Conservation (phyloP, 441 rosid species). For the Pelargonium citronellum region DNA sequence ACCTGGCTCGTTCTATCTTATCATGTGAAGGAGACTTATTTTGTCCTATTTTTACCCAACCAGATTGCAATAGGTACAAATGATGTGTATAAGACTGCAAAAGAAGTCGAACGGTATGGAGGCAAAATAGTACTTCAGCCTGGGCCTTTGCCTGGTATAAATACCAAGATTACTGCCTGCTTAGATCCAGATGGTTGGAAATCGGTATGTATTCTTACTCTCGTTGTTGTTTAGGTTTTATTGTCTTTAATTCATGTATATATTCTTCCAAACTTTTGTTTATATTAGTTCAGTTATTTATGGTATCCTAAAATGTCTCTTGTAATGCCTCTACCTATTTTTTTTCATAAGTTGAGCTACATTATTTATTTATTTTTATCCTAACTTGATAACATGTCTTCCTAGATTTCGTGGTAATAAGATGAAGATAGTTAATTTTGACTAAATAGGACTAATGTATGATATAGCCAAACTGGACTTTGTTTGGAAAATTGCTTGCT, state of each 20-base stretch:
- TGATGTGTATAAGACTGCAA: constrained; percentile 88
- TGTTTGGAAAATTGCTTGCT: too few species aligned
- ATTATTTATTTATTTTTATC: too few species aligned
- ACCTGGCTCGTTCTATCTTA: neutral
- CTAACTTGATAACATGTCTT: too few species aligned
- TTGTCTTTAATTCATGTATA: neutral
- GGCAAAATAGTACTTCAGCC: constrained; percentile 76
- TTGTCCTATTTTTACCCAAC: neutral
- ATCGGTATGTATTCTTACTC: constrained; percentile 42
- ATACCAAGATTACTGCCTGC: constrained; percentile 89
- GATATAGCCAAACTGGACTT: too few species aligned
- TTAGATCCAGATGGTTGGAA: constrained; percentile 98
- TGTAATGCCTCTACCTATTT: too few species aligned
- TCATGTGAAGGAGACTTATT: constrained; percentile 3
- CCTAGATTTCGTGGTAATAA: too few species aligned
- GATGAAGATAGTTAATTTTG: too few species aligned
- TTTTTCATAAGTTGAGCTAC: too few species aligned
- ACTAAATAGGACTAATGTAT: too few species aligned
- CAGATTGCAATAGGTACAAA: constrained; percentile 93
- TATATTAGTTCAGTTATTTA: neutral
- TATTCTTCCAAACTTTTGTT: neutral
- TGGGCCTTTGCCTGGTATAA: constrained; percentile 88
- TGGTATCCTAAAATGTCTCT: too few species aligned
- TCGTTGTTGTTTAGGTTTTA: neutral
- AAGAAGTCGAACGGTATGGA: constrained; percentile 65